Evolutionary conservation across 2,329 filamentous ascomycete genomes (phyloP), one percentile per base, ranked within the genome.

Genomic region (Aspergillus carbonarius): DNA sequence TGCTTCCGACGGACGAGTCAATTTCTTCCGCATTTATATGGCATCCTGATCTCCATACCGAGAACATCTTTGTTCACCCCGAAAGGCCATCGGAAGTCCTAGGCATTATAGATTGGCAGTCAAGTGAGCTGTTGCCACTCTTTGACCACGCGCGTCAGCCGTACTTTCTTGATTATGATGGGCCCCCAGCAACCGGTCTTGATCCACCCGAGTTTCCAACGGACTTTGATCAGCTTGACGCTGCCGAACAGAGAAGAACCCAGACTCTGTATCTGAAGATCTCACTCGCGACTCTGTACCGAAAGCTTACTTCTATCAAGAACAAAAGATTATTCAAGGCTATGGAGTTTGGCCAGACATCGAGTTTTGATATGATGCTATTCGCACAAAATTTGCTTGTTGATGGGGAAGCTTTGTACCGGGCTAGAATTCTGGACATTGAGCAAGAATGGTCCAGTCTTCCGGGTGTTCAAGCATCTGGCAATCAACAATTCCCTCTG

Each of bases 41-140:
- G 76, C 74, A 79, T 54, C 60, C 58, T 35, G 76, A 79, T 51
- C 63, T 79, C 18, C 76, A 79, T 51, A 55, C 56, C 17, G 74
- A 69, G 8, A 79, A 69, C 52, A 63, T 70, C 18, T 69, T 67
- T 50, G 65, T 69, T 1, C 27, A 70, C 42, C 65, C 65, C 3
- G 42, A 60, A 12, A 56, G 46, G n/a, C 65, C 63, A 30, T 46
- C 59, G 1, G 55, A 69, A 20, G 56, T 70, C 1, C 44, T 66
- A 7, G 55, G 63, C 34, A 66, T 70, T 23, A 66, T 70, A 18
- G 69, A 70, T 46, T 71, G 64, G 66, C 65, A 70, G 51, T 66
- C 66, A 73, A 62, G 48, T 13, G 59, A 65, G 58, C 13, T 69
- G 47, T 62, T 70, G 3, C 76, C 77, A 10, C 68, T 78, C 1